Evolutionary conservation across 805 yeast species (phyloP).

Genomic region (Candida sphagnicola): DNA sequence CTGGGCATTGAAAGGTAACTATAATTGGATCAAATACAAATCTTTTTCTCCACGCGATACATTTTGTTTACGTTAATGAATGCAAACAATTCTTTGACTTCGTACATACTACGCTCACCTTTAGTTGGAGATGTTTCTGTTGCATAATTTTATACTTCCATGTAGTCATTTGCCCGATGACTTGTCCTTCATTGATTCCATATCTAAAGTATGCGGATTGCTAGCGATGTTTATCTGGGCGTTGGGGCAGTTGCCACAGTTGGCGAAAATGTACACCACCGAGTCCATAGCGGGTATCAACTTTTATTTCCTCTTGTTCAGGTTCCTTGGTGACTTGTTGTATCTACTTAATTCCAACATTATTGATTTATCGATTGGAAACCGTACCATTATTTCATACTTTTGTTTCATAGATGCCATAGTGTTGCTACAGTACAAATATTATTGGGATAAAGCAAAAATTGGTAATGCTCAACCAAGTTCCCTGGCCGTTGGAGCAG

Average conservation of each 20-base stretch:
- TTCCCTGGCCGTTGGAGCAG: too few relatives aligned
- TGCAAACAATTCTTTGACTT: too few relatives aligned
- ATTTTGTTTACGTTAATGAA: too few relatives aligned
- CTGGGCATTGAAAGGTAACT: too few relatives aligned
- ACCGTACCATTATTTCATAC: conserved; percentile 53
- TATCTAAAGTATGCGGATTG: conserved; percentile 11
- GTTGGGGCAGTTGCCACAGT: conserved; percentile 72
- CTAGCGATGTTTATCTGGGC: conserved; percentile 57
- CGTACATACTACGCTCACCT: too few relatives aligned
- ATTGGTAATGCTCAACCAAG: too few relatives aligned
- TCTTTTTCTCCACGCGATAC: too few relatives aligned
- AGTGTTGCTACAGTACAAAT: conserved; percentile 65
- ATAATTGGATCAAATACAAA: too few relatives aligned
- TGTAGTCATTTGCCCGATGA: background rate
- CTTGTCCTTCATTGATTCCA: background rate
- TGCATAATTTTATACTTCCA: too few relatives aligned
- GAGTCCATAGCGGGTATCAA: conserved; percentile 34
- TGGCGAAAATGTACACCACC: conserved; percentile 49
- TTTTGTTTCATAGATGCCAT: conserved; percentile 69
- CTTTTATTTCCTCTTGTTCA: conserved; percentile 24
- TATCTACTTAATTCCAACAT: conserved; percentile 1
- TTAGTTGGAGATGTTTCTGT: too few relatives aligned
- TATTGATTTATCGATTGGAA: conserved; percentile 1
- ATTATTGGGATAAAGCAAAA: conserved; percentile 46
- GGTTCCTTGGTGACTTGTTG: conserved; percentile 31